Percentiles rank a stretch among this genome's conserved stretches.
Conservation (phyloP, 2,329 filamentous ascomycete genomes). For the Byssochlamys sp. region DNA sequence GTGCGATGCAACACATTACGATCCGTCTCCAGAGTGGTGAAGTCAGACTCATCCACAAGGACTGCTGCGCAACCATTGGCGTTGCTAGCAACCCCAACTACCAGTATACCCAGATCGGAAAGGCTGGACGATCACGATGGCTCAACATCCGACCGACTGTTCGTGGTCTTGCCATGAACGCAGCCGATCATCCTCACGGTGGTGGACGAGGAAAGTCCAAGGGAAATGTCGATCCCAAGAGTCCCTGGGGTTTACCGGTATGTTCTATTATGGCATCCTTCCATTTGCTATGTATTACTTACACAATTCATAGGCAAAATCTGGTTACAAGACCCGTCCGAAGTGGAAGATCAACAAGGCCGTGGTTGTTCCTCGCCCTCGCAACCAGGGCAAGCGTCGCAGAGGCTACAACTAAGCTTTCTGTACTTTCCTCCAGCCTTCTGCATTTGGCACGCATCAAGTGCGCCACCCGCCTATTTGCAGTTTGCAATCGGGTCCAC, state of each 20-base stretch:
- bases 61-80: conserved; percentile 90
- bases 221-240: conserved; percentile 90
- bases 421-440: conserved; percentile 1
- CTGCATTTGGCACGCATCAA: background rate
- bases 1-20: conserved; percentile 68
- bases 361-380: conserved; percentile 70
- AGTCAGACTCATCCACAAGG: conserved; percentile 75
- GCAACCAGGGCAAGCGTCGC: conserved; percentile 82
- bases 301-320: conserved; percentile 38
- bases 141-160: conserved; percentile 90
- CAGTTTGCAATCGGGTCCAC: background rate
- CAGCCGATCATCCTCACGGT: conserved; percentile 95
- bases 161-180: conserved; percentile 97
- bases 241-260: conserved; percentile 92
- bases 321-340: conserved; percentile 74
- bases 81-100: conserved; percentile 87
- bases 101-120: conserved; percentile 83
- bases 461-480: background rate
- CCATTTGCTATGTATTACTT: conserved; percentile 1
- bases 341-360: conserved; percentile 86
- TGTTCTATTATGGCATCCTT: conserved; percentile 31
- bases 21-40: conserved; percentile 88
- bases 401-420: conserved; percentile 50
- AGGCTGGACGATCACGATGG: conserved; percentile 88
- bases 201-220: conserved; percentile 99